Evolutionary conservation across 805 yeast species (phyloP).

Genomic region (Ogataea minuta): DNA sequence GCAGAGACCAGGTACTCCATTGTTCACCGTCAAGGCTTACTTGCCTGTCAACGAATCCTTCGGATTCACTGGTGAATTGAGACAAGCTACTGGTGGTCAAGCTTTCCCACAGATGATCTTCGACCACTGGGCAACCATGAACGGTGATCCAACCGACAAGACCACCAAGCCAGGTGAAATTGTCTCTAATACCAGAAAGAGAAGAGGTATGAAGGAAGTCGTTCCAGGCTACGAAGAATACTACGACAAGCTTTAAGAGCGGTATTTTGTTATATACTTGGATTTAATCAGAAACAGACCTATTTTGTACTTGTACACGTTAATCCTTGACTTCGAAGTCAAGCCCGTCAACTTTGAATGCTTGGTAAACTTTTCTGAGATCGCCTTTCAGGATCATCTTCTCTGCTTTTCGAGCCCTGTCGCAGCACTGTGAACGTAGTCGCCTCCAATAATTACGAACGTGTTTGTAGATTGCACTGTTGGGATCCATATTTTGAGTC

Average conservation of each 20-base stretch:
- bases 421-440: slow-evolving; percentile 9
- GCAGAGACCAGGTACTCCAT: slow-evolving; percentile 99
- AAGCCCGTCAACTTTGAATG: slow-evolving; percentile 12
- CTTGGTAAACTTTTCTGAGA: slow-evolving; percentile 4
- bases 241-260: slow-evolving; percentile 80
- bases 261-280: slow-evolving; percentile 18
- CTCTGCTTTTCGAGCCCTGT: slow-evolving; percentile 12
- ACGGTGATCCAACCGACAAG: slow-evolving; percentile 92
- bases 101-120: slow-evolving; percentile 99
- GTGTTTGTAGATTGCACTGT: slow-evolving; percentile 15
- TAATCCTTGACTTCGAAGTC: slow-evolving; percentile 9
- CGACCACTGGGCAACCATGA: slow-evolving; percentile 95
- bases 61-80: slow-evolving; percentile 99
- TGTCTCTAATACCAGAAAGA: slow-evolving; percentile 71
- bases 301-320: neutral
- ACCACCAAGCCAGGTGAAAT: slow-evolving; percentile 61
- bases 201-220: slow-evolving; percentile 94
- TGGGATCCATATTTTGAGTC: slow-evolving; percentile 10
- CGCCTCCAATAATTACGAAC: slow-evolving; percentile 22
- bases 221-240: slow-evolving; percentile 99
- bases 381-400: slow-evolving; percentile 10
- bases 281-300: slow-evolving; percentile 13
- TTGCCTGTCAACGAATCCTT: slow-evolving; percentile 99
- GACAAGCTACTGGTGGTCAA: slow-evolving; percentile 99
- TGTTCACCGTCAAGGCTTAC: slow-evolving; percentile 99